phyloP scores from a whole-genome alignment of 345 rosid genomes.

The Excoecaria cochinchinensis region DNA sequence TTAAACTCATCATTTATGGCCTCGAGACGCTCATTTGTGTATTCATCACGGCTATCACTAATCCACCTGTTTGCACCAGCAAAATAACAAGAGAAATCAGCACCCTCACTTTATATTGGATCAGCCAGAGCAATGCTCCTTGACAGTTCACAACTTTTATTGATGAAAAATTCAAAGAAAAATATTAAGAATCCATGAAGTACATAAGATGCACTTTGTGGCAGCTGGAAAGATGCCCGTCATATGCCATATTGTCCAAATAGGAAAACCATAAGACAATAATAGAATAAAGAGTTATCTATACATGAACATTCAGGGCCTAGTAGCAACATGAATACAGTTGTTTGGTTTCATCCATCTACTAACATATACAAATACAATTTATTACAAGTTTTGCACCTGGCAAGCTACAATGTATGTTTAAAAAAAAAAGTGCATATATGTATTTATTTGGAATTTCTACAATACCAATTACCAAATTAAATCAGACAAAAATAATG shows the following conservation, averaged over 20 bases:
- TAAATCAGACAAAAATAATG: background rate
- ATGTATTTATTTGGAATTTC: background rate
- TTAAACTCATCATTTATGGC: constrained; percentile 88
- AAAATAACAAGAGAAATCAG: constrained; percentile 6
- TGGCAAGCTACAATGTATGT: background rate
- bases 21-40: constrained; percentile 75
- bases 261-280: background rate
- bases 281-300: background rate
- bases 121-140: background rate
- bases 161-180: background rate
- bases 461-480: background rate
- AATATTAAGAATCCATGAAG: background rate
- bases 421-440: background rate
- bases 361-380: too few relatives aligned
- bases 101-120: background rate
- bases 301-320: background rate
- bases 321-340: background rate
- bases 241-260: background rate
- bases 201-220: background rate
- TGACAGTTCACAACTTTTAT: background rate
- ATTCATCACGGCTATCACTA: constrained; percentile 93
- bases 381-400: background rate
- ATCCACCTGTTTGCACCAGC: constrained; percentile 73
- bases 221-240: background rate
- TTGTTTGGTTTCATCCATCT: background rate